phyloP scores from a whole-genome alignment of 768 basidiomycete genomes.

The Ramaria sp. region DNA sequence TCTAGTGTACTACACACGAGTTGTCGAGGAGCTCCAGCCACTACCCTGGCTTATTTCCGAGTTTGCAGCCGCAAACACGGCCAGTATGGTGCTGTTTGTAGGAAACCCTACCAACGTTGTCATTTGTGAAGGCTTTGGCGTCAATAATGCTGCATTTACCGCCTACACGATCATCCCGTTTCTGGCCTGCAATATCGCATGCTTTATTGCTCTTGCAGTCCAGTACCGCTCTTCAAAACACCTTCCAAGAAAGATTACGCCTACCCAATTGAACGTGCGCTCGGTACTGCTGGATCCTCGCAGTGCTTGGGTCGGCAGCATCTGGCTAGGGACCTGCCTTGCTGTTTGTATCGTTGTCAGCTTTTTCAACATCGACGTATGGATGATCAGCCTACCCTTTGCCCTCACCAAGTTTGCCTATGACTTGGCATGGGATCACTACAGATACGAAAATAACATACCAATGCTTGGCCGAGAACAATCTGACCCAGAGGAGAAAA shows the following conservation, averaged over 20 bases:
- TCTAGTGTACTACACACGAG: slow-evolving; percentile 76
- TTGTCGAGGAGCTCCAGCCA: slow-evolving; percentile 34
- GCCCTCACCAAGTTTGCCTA: slow-evolving; percentile 60
- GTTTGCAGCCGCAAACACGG: slow-evolving; percentile 72
- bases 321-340: slow-evolving; percentile 57
- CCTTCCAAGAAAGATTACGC: slow-evolving; percentile 36
- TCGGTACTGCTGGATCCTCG: slow-evolving; percentile 60
- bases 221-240: slow-evolving; percentile 50
- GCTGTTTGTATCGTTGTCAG: slow-evolving; percentile 66
- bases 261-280: slow-evolving; percentile 27
- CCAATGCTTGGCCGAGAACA: slow-evolving; percentile 12
- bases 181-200: slow-evolving; percentile 46
- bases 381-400: slow-evolving; percentile 78
- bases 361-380: slow-evolving; percentile 68
- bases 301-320: slow-evolving; percentile 65
- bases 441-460: slow-evolving; percentile 26
- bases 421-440: slow-evolving; percentile 47
- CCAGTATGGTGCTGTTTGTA: slow-evolving; percentile 54
- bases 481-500: background rate
- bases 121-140: slow-evolving; percentile 77
- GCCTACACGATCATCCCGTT: slow-evolving; percentile 80
- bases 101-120: slow-evolving; percentile 94
- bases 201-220: slow-evolving; percentile 47
- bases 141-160: slow-evolving; percentile 66
- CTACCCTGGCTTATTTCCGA: slow-evolving; percentile 65